phyloP scores from a whole-genome alignment of 2,329 filamentous ascomycete species.

The Clonostachys chloroleuca region DNA sequence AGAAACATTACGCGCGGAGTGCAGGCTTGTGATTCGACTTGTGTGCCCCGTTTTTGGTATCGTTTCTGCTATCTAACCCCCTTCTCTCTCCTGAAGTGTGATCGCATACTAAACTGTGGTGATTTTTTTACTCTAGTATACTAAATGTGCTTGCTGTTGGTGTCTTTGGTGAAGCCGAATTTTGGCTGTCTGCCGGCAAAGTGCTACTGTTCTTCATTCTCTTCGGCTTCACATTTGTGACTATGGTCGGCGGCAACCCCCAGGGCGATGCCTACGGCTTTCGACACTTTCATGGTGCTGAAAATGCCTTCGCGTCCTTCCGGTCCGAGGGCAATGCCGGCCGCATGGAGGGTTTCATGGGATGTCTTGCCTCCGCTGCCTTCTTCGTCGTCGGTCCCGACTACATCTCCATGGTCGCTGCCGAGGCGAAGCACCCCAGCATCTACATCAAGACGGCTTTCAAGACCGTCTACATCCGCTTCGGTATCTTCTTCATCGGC shows the following conservation, averaged over 20 bases:
- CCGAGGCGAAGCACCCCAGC: conserved; percentile 49
- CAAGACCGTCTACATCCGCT: conserved; percentile 16
- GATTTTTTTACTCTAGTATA: conserved; percentile 16
- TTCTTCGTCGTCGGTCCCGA: conserved; percentile 57
- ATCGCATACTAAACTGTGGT: conserved; percentile 12
- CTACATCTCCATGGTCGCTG: conserved; percentile 59
- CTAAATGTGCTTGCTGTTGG: conserved; percentile 34
- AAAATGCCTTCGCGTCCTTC: conserved; percentile 46
- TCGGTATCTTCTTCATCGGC: conserved; percentile 21
- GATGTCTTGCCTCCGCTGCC: conserved; percentile 39
- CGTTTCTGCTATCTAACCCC: not conserved
- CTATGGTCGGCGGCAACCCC: conserved; percentile 56
- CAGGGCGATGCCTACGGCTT: conserved; percentile 57
- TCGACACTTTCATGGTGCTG: conserved; percentile 60
- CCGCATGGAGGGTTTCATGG: conserved; percentile 61
- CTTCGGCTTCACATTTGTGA: conserved; percentile 54
- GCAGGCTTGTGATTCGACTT: no score
- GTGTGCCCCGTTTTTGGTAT: conserved; percentile 3
- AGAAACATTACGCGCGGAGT: not conserved
- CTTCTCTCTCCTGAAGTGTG: not conserved
- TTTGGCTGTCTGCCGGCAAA: conserved; percentile 42
- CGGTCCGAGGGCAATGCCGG: conserved; percentile 56
- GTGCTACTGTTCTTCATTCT: conserved; percentile 54
- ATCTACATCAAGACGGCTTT: conserved; percentile 43
- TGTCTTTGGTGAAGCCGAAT: conserved; percentile 37